These are phyloP conservation scores for Zygoascus tannicola DNA, from an alignment of 805 yeast genomes.

Conservation along the genomic window DNA sequence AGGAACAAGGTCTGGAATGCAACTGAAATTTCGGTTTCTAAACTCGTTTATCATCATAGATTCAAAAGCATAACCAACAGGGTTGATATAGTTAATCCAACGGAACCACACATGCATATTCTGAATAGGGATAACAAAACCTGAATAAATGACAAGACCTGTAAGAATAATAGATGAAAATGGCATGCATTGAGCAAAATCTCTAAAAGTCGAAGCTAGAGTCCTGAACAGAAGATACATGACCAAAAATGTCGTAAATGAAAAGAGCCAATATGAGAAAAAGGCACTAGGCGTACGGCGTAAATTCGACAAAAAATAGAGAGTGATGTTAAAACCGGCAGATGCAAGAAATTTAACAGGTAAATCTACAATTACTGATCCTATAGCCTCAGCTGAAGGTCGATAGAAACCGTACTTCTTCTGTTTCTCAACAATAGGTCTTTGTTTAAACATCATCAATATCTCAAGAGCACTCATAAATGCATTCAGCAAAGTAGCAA, in stretches of 20 bases:
- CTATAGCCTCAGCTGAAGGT: conserved; percentile 65
- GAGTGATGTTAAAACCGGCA: conserved; percentile 37
- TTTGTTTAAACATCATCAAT: conserved; percentile 37
- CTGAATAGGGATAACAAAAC: conserved; percentile 49
- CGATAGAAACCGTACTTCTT: conserved; percentile 61
- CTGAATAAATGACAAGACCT: conserved; percentile 46
- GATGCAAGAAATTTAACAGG: conserved; percentile 48
- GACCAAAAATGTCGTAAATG: conserved; percentile 36
- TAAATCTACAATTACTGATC: conserved; percentile 49
- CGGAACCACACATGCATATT: conserved; percentile 65
- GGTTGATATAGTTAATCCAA: conserved; percentile 40
- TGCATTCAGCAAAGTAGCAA: conserved; percentile 51
- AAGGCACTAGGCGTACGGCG: conserved; percentile 43
- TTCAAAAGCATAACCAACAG: conserved; percentile 13
- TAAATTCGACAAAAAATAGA: conserved; percentile 50
- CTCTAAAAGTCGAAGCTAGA: conserved; percentile 42
- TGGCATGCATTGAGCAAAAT: conserved; percentile 49
- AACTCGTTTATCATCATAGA: conserved; percentile 37
- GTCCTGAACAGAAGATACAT: conserved; percentile 46
- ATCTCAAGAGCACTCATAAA: conserved; percentile 52
- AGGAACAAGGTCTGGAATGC: conserved; percentile 47
- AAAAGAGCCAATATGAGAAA: conserved; percentile 42
- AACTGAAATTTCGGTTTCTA: conserved; percentile 44
- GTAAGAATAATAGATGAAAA: conserved; percentile 46
- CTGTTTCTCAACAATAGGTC: conserved; percentile 62